A percentile compares a stretch with the other conserved stretches of the same genome.
Evolutionary conservation across 257 asterid genomes (phyloP).

Genomic region (Ajuga chamaepitys): DNA sequence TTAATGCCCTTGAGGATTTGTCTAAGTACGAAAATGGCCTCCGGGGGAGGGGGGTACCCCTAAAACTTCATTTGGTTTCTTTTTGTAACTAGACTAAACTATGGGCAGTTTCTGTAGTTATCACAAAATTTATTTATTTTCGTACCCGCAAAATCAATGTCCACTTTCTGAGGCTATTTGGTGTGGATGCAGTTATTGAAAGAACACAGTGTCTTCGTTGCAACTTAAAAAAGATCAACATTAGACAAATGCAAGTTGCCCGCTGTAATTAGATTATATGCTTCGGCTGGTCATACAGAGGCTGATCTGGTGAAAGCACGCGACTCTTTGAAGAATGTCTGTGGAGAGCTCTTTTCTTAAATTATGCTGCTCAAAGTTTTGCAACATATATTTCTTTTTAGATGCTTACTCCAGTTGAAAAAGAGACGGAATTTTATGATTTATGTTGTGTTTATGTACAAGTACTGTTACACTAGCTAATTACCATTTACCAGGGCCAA

Average conservation of each 20-base stretch:
- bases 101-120: background rate
- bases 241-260: constrained; percentile 83
- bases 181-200: constrained; percentile 54
- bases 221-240: constrained; percentile 62
- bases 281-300: constrained; percentile 78
- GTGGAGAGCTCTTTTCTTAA: background rate
- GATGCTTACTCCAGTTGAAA: background rate
- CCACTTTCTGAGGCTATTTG: background rate
- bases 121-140: background rate
- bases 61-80: no score
- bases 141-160: background rate
- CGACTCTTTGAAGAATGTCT: constrained; percentile 49
- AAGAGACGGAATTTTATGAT: background rate
- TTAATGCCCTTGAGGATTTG: background rate
- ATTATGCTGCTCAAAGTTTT: background rate
- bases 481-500: background rate
- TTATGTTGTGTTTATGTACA: background rate
- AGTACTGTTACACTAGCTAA: background rate
- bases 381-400: background rate
- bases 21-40: no score
- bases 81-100: no score
- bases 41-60: no score
- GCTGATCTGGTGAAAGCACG: constrained; percentile 59
- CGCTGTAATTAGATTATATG: constrained; percentile 59
- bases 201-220: constrained; percentile 57